Percentiles rank a stretch among this genome's conserved stretches.
Conservation (phyloP, 2,329 filamentous ascomycete genomes). For the Hypoxylon sp. region DNA sequence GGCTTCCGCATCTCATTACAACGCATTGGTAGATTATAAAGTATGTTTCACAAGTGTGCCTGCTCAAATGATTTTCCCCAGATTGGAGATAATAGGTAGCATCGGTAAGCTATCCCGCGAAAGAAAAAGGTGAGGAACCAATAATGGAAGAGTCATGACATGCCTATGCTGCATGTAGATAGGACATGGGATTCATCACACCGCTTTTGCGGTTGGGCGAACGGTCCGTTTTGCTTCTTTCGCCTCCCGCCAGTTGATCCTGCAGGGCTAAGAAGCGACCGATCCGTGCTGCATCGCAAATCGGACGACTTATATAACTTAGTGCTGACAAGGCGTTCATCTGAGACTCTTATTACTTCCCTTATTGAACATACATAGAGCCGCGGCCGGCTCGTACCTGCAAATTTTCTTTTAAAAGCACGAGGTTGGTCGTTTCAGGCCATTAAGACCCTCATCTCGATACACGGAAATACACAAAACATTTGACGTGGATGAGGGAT, state of each 20-base stretch:
- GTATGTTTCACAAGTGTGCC: conserved; percentile 32
- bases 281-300: conserved; percentile 25
- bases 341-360: conserved; percentile 20
- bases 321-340: conserved; percentile 38
- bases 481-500: not conserved
- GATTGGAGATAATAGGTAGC: conserved; percentile 32
- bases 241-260: conserved; percentile 29
- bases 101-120: conserved; percentile 7
- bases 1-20: conserved; percentile 13
- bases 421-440: conserved; percentile 16
- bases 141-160: conserved; percentile 13
- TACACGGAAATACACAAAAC: not conserved
- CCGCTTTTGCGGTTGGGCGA: conserved; percentile 40
- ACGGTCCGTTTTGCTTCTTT: conserved; percentile 19
- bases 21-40: conserved; percentile 17
- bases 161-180: conserved; percentile 20
- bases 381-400: conserved; percentile 15
- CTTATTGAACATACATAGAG: conserved; percentile 9
- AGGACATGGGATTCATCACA: conserved; percentile 37
- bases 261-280: conserved; percentile 23
- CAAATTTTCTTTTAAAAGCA: conserved; percentile 9
- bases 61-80: conserved; percentile 36
- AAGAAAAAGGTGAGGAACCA: conserved; percentile 36
- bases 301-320: conserved; percentile 28
- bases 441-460: conserved; percentile 2